phyloP scores from a whole-genome alignment of 2,329 filamentous ascomycete genomes.

The Claviceps maximensis region DNA sequence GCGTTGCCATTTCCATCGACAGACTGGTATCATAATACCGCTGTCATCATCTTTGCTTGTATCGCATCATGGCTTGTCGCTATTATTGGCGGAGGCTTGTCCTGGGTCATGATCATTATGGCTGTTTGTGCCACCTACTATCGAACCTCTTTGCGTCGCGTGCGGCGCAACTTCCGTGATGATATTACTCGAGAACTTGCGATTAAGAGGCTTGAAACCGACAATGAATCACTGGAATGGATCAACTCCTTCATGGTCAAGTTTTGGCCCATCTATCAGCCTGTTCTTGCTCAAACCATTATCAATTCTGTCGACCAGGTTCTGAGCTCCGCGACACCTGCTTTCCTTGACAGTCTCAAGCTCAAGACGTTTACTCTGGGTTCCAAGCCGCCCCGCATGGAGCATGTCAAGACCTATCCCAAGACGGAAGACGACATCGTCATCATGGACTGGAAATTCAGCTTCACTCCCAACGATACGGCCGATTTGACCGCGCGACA shows the following conservation, averaged over 20 bases:
- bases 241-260: slow-evolving; percentile 98
- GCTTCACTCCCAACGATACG: slow-evolving; percentile 91
- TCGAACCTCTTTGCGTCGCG: slow-evolving; percentile 82
- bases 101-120: slow-evolving; percentile 90
- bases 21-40: slow-evolving; percentile 98
- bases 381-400: slow-evolving; percentile 87
- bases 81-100: slow-evolving; percentile 77
- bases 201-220: slow-evolving; percentile 75
- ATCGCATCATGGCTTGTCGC: slow-evolving; percentile 83
- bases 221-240: slow-evolving; percentile 91
- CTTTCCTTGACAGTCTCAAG: slow-evolving; percentile 85
- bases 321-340: slow-evolving; percentile 78
- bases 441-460: slow-evolving; percentile 99
- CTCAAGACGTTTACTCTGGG: slow-evolving; percentile 90
- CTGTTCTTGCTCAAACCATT: slow-evolving; percentile 81
- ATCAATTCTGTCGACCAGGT: slow-evolving; percentile 94
- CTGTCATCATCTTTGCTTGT: slow-evolving; percentile 86
- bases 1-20: not conserved
- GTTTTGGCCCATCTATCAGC: slow-evolving; percentile 98
- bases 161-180: slow-evolving; percentile 90
- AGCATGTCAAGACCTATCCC: slow-evolving; percentile 96
- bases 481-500: slow-evolving; percentile 84
- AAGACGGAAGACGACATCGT: slow-evolving; percentile 91
- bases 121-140: slow-evolving; percentile 89
- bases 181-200: slow-evolving; percentile 83